A percentile compares a stretch with the other conserved stretches of the same genome.
These are phyloP conservation scores for Podaxis sp. DNA, from an alignment of 768 basidiomycete species.

Conservation along the genomic window DNA sequence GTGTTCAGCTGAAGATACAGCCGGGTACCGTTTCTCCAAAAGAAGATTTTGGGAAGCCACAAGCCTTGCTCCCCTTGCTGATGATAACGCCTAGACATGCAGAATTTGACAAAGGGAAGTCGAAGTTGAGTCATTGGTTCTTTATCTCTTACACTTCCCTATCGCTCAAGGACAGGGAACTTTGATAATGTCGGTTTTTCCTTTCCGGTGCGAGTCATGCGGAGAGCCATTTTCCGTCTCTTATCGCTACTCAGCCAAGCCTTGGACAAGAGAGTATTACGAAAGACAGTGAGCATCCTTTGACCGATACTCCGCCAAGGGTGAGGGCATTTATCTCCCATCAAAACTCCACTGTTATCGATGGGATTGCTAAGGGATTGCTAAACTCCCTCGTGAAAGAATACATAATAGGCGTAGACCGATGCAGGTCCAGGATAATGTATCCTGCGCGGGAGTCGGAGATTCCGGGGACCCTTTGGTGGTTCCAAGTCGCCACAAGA, in stretches of 20 bases:
- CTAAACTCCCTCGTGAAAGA: not conserved
- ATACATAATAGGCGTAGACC: not conserved
- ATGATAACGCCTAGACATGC: not conserved
- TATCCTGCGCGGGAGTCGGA: not conserved
- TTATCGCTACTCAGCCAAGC: not conserved
- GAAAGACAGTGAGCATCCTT: not conserved
- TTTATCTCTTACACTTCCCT: not conserved
- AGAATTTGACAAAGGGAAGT: not conserved
- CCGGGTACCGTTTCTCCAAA: too few species aligned
- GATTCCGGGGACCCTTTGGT: not conserved
- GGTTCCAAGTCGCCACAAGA: not conserved
- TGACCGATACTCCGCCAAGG: not conserved
- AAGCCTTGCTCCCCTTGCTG: not conserved
- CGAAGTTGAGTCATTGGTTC: not conserved
- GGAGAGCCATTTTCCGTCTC: not conserved
- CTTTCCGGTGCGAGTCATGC: not conserved
- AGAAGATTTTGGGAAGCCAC: not conserved
- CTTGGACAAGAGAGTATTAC: not conserved
- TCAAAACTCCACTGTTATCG: constrained; percentile 2
- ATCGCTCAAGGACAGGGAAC: not conserved
- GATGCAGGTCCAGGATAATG: not conserved
- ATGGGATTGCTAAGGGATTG: not conserved
- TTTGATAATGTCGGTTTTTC: not conserved
- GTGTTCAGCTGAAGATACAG: not conserved
- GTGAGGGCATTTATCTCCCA: not conserved